Evolutionary conservation across 129 eudicot species (phyloP).

Genomic region (Daucus carota): DH1_v3.0 NC_030381.2:36288001-36288500

Average conservation of each 20-base stretch:
- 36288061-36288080: slow-evolving; percentile 49
- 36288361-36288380: background rate
- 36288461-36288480: background rate
- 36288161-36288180: background rate
- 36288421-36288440: no score
- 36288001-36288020: slow-evolving; percentile 17
- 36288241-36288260: background rate
- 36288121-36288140: slow-evolving; percentile 14
- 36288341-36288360: background rate
- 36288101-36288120: slow-evolving; percentile 57
- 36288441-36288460: background rate
- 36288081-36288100: slow-evolving; percentile 51
- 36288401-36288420: no score
- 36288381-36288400: background rate
- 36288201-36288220: background rate
- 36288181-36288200: background rate
- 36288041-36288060: slow-evolving; percentile 63
- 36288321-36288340: background rate
- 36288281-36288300: background rate
- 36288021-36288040: slow-evolving; percentile 70
- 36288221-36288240: background rate
- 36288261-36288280: background rate
- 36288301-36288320: background rate
- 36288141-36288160: slow-evolving; percentile 15
- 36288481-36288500: background rate